Base-by-base conservation (phyloP, 306 rosid species). In the Malus sylvestris region DNA sequence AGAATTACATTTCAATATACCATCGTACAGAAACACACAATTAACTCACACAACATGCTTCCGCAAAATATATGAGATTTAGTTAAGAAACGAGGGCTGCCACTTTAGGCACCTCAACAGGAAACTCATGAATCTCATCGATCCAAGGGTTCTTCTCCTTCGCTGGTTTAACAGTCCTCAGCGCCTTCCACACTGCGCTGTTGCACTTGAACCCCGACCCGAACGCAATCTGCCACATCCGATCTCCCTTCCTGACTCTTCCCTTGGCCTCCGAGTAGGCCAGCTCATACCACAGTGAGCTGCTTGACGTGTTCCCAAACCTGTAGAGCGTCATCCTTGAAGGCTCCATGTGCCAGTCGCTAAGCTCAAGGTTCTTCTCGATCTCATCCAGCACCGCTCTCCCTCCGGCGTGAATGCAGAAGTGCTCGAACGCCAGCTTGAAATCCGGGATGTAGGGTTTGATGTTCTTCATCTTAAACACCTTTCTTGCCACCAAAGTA, bases 201-300 rank as follows among this genome's bases (percentile, higher is more conserved):
- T 93, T 91, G n/a, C 98, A 93, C 83, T 93, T 93, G 55, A 93
- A 93, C 0, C 98, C 98, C 0, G 98, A 91, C 4, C 98, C 98
- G 58, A 93, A 93, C 1, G 97, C 98, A 63, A 93, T 93, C 87
- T 93, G 98, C 98, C 98, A 93, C 1, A 89, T 90, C 78, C 91
- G 68, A 14, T 91, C 90, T 25, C 98, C 97, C 71, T 84, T 91
- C 30, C 73, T 79, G 19, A 93, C 89, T 83, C 98, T 82, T 29
- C 97, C 97, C 32, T 93, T 93, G 4, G 97, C 89, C 55, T 93
- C 98, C 1, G 88, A 25, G 74, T 93, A 93, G 3, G 98, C 97
- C 83, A 93, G 61, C 20, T 93, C 98, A 33, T 93, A 93, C 98
- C 98, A 93, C 83, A 93, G 35, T 0, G 98, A 91, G 16, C 98